Conservation (phyloP, 2,329 filamentous ascomycete genomes). For the Sordariomycetes sp. region DNA sequence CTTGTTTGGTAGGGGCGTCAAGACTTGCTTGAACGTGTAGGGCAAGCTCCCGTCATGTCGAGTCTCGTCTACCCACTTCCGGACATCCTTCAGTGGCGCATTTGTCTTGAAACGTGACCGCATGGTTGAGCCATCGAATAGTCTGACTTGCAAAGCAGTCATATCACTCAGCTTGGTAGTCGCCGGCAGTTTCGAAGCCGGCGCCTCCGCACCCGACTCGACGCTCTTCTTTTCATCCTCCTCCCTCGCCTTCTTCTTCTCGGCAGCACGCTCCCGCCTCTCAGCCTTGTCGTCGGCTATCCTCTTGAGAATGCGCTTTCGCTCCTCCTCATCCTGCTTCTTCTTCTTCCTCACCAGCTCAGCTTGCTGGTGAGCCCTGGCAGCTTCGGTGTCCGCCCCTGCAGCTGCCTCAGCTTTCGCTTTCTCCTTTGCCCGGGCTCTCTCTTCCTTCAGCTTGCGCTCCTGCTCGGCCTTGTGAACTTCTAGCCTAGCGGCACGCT, state of each 20-base stretch:
- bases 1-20: conserved; percentile 68
- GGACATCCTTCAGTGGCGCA: conserved; percentile 58
- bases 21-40: conserved; percentile 77
- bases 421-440: conserved; percentile 35
- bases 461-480: conserved; percentile 32
- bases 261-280: conserved; percentile 47
- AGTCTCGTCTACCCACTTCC: conserved; percentile 66
- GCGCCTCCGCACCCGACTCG: conserved; percentile 17
- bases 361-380: conserved; percentile 34
- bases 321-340: conserved; percentile 57
- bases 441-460: conserved; percentile 39
- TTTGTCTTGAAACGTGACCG: conserved; percentile 60
- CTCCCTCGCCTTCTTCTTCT: conserved; percentile 32
- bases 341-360: conserved; percentile 53
- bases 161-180: conserved; percentile 17
- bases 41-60: conserved; percentile 49
- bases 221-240: conserved; percentile 17
- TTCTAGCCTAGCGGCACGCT: conserved; percentile 37
- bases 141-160: conserved; percentile 62
- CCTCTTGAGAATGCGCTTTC: conserved; percentile 60
- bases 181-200: conserved; percentile 20
- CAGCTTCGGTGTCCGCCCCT: conserved; percentile 17
- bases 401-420: conserved; percentile 30
- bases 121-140: conserved; percentile 78
- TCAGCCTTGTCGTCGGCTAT: conserved; percentile 71